Evolutionary conservation across 192 early-diverging fungal genomes (phyloP), one percentile per base, ranked within the genome.

Genomic region (Physocladia obscura): DNA sequence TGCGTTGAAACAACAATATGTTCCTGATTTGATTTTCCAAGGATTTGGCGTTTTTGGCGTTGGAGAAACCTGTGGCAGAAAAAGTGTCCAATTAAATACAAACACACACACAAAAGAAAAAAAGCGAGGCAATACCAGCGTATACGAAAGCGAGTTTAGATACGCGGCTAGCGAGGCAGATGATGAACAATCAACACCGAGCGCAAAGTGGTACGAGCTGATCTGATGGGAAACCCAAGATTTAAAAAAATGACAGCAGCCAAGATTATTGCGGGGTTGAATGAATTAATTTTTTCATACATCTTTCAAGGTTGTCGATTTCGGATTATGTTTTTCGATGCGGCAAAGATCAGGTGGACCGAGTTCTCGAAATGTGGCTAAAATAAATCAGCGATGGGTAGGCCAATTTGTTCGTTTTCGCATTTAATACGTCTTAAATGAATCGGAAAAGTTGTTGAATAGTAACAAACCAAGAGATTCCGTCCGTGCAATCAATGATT

Each of bases 291-390:
- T 27, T 19, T 57, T 3, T 36, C 17, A 24, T 81, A 93, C 93
- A 73, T 94, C 91, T 67, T 88, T 92, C 26, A 88, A 81, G 31
- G 79, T 79, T 21, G 15, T 65, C 37, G 88, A 85, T 75, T 94
- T 94, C 2, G 86, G 85, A 76, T 97, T 95, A 24, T 85, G 81
- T 80, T 99, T 99, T 38, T 93, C 88, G 57, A 99, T 90, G 73
- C 98, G 96, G 77, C 94, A 96, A 6, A 99, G 83, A 76, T 99
- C 97, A 3, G 97, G 96, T 44, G 97, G 96, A 8, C 97, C 97
- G 31, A 99, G 86, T 75, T 98, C 95, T 49, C 94, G 64, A 52
- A 81, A 85, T 19, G 83, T 80, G 27, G 79, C 76, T 76, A 51
- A 8, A 54, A 54, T 15, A 54, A 22, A 54, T 54, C 52, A 62